Evolutionary conservation across 257 asterid genomes (phyloP), one percentile per base, ranked within the genome.

Genomic region (Przewalskia tangutica): DNA sequence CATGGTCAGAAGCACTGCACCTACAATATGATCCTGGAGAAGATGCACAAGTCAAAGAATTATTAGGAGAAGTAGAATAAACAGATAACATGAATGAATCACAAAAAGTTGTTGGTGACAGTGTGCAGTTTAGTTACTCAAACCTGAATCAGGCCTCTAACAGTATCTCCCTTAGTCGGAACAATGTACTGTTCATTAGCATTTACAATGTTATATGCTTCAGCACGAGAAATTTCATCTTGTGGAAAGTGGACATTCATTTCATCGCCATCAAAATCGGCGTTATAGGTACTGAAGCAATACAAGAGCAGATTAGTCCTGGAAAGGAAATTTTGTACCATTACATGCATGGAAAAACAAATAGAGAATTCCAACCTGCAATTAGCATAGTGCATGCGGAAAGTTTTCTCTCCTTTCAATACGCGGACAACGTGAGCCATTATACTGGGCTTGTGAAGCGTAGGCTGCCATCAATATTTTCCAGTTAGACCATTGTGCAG

Each of bases 221-320:
- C 99, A 8, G 99, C 99, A 81, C 99, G 99, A 85, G 99, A 96
- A 87, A 96, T 89, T 89, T 96, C 99, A 89, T 96, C 99, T 93
- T 94, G 99, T 77, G 99, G 98, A 84, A 96, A 94, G 90, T 96
- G 99, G 84, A 96, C 99, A 86, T 96, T 96, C 85, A 96, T 93
- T 91, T 96, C 99, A 87, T 96, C 99, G 46, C 99, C 99, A 63
- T 96, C 99, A 86, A 96, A 96, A 92, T 96, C 99, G 54, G 99
- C 99, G 89, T 96, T 96, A 83, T 94, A 96, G 63, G 99, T 88
- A 86, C 99, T 96, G 91, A 82, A 88, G 77, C 84, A 80, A 82
- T 81, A 81, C 68, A 18, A 86, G 70, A 81, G 84, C 75, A 81
- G 81, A 63, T 42, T 82, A 71, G 85, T 87, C 88, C 44, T 18